Evolutionary conservation across 2,329 filamentous ascomycete species (phyloP), one percentile per base, ranked within the genome.

Genomic region (Cladosporium sp.): DNA sequence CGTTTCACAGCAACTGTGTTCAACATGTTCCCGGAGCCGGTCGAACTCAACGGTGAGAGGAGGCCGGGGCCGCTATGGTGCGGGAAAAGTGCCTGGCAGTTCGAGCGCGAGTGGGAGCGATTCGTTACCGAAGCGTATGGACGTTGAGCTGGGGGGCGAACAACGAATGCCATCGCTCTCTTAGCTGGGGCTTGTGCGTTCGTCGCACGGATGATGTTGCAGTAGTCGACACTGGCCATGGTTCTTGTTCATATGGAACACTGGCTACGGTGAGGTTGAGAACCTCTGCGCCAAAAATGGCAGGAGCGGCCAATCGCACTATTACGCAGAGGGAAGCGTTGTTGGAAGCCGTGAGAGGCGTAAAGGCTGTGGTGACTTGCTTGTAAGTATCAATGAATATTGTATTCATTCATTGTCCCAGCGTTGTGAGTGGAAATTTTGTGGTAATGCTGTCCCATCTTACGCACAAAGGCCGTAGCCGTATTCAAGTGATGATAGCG

Each of bases 21-120:
- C 35, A 72, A 71, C 14, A 63, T 78, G 29, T 74, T 74, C n/a
- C 65, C 67, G 10, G 70, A 72, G 10, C 60, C 63, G 1, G 49
- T 78, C 58, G 69, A 72, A 53, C 76, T 78, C 52, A 66, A 67
- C 21, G 77, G 74, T 0, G 53, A 23, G 55, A 69, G 74, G 62
- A 66, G 71, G 49, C 16, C 61, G n/a, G 75, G 73, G 0, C 65
- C 65, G 10, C 49, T 65, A 26, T 69, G 71, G 66, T 66, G 67
- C 18, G 72, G 69, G 2, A 65, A 64, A 65, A 65, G 50, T 29
- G 69, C 69, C 52, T 68, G 69, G 33, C 69, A 72, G 63, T 73
- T 75, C 53, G 65, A 73, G 69, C 40, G 68, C 52, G 76, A 77
- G 62, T 74, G 70, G 70, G 66, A 70, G 18, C 67, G 44, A 10